Evolutionary conservation across 2,329 filamentous ascomycete species (phyloP), one percentile per base, ranked within the genome.

Genomic region (Spiromastix sp.): DNA sequence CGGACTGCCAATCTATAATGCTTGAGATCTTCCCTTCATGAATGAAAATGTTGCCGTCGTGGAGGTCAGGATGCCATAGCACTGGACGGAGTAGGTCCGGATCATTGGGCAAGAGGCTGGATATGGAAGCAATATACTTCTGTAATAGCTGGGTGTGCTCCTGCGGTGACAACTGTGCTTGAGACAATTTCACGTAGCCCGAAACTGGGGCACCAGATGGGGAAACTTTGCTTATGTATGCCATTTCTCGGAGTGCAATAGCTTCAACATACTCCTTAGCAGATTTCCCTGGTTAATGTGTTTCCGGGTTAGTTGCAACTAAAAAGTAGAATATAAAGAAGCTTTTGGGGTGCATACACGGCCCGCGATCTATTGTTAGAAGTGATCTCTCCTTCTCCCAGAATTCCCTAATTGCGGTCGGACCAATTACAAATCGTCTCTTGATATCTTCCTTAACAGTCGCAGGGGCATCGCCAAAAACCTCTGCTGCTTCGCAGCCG

Each of bases 1-100:
- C 45, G 12, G 53, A 50, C 43, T 65, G 56, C 60, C 61, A 66
- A 44, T 67, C 59, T 34, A 67, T 64, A 4, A 67, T 34, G 33
- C 54, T 50, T 5, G 56, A 55, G 24, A 66, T 54, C 28, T 42
- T 45, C 25, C 46, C 45, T 16, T 51, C 41, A n/a, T 57, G 21
- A 18, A 63, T 50, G 39, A 64, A 64, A 16, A 66, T 45, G 38
- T 63, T 66, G 2, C 46, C 45, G 11, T 54, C 39, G 42, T 58
- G 55, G 17, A 65, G 43, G 45, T 64, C 59, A 20, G 42, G 47
- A 47, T 67, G 59, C 56, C 53, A 64, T 22, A 67, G 38, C n/a
- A 50, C 50, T 11, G 59, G 44, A 24, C 41, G 37, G 31, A 42
- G 25, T 9, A 57, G 24, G 3, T 39, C 36, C 13, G 45, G 20